Evolutionary conservation across 106 monocot species (phyloP), one percentile per base, ranked within the genome.

Genomic region (Apostasia ramifera): DNA sequence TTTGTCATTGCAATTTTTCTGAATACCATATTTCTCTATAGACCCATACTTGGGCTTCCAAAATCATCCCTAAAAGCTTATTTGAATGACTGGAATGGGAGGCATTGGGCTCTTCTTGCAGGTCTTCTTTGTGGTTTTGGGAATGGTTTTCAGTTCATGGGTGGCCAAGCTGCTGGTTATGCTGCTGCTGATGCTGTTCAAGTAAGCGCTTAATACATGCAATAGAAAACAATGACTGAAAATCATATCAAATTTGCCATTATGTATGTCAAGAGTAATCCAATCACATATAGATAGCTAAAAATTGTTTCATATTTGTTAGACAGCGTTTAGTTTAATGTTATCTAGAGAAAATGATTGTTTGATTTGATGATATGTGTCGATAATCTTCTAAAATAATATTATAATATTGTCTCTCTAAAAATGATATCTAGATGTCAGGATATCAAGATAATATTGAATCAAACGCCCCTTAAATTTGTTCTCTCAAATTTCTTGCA

Each of bases 61-160:
- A 84, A 59, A 51, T 92, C 95, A 37, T 89, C 95, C 3, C 81
- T 53, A 26, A 77, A 42, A 38, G 92, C 91, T 60, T 95, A 95
- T 78, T 45, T 97, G 37, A 97, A 79, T 1, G 95, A 97, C 26
- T 86, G 89, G 89, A 77, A 89, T 2, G 95, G 95, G 50, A 80
- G 95, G 46, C 84, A 89, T 1, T 92, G 92, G 95, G 95, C 92
- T 63, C 66, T 97, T 26, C 79, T 97, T 2, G 95, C 95, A 37
- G 95, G 91, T 0, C 56, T 95, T 1, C 77, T 95, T 5, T 95
- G 95, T 61, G 91, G 95, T 2, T 95, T 95, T 53, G 95, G 95
- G 6, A 95, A 95, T 73, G 95, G 95, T 4, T 84, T 95, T 68
- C 91, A 95, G 74, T 95, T 95, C 80, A 95, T 95, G 95, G 95